Percentiles rank a stretch among this genome's conserved stretches.
These are phyloP conservation scores for Exutisphaerella laricina DNA, from an alignment of 2,329 filamentous ascomycete genomes.

Conservation along the genomic window DNA sequence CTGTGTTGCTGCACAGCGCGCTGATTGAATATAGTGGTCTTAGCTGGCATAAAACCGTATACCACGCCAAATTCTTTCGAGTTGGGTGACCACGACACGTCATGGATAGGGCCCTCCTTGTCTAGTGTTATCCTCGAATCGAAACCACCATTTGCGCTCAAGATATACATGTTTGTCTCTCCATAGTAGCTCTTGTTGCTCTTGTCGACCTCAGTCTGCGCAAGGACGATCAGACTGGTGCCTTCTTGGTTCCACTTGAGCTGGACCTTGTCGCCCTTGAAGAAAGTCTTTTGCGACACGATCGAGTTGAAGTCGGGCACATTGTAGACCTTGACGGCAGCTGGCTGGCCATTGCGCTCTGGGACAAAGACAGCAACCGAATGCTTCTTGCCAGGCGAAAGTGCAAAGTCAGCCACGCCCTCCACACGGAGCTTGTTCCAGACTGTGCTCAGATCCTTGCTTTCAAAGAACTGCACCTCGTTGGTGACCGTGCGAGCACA, in stretches of 20 bases:
- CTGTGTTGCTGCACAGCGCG: slow-evolving; percentile 75
- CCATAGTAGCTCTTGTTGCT: slow-evolving; percentile 99
- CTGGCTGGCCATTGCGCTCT: slow-evolving; percentile 88
- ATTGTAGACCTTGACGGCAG: slow-evolving; percentile 88
- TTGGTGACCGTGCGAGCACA: slow-evolving; percentile 94
- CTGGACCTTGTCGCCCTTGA: slow-evolving; percentile 98
- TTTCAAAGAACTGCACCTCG: slow-evolving; percentile 95
- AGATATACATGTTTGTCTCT: slow-evolving; percentile 92
- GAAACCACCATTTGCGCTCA: slow-evolving; percentile 85
- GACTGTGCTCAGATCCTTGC: slow-evolving; percentile 73
- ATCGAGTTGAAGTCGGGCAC: slow-evolving; percentile 78
- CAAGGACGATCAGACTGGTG: slow-evolving; percentile 86
- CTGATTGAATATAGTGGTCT: slow-evolving; percentile 95
- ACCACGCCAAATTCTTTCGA: slow-evolving; percentile 97
- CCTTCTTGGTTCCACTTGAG: slow-evolving; percentile 95
- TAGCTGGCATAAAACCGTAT: slow-evolving; percentile 98
- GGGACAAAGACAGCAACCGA: slow-evolving; percentile 93
- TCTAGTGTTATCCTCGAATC: slow-evolving; percentile 78
- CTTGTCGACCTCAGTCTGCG: slow-evolving; percentile 96
- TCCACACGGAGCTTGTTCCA: slow-evolving; percentile 96
- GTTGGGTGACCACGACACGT: slow-evolving; percentile 97
- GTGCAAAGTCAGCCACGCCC: slow-evolving; percentile 80
- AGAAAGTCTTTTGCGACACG: slow-evolving; percentile 97
- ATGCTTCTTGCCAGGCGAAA: slow-evolving; percentile 84
- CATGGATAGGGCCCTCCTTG: slow-evolving; percentile 96